Base-by-base conservation (phyloP, 805 yeast genomes). In the Pichia phayaonensis region DNA sequence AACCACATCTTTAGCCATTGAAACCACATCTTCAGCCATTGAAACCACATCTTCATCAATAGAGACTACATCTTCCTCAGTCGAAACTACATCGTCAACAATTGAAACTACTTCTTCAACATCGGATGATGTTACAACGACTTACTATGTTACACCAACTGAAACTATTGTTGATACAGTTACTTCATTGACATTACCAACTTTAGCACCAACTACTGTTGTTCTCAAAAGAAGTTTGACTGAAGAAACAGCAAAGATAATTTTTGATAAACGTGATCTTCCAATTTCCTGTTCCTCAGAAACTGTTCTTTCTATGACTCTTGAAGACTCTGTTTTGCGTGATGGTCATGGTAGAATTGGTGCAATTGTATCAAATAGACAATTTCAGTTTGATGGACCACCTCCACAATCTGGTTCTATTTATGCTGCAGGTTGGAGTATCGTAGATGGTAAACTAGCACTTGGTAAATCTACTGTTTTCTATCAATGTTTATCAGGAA, bases 351-450 rank as follows among this genome's bases (percentile, higher is more conserved):
- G 85, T 44, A 80, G 92, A 76, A 69, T 84, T 57, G 90, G 90
- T 59, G 78, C 89, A 46, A 83, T 84, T 69, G 92, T 84, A 59
- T 82, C 90, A 48, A 84, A 84, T 81, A 76, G 85, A 73, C 92
- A 84, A 73, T 81, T 83, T 77, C 88, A 82, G 71, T 82, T 81
- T 63, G 87, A 83, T 64, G 87, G 87, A 64, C 86, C 86, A 52
- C 84, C 86, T 71, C 90, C 90, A 63, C 92, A 84, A 74, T 87
- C 85, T 34, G 86, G 86, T 68, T 75, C 86, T 52, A 76, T 81
- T 59, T 78, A 75, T 61, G 83, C 86, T 56, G 78, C 76, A 44
- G 84, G 84, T 54, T 79, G 83, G 84, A 72, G 80, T 46, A 72
- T 79, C 53, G 71, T 78, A 47, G 77, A 76, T 56, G 83, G 75